phyloP scores from a whole-genome alignment of 176 grass and related monocot genomes.

The Typha latifolia region DNA sequence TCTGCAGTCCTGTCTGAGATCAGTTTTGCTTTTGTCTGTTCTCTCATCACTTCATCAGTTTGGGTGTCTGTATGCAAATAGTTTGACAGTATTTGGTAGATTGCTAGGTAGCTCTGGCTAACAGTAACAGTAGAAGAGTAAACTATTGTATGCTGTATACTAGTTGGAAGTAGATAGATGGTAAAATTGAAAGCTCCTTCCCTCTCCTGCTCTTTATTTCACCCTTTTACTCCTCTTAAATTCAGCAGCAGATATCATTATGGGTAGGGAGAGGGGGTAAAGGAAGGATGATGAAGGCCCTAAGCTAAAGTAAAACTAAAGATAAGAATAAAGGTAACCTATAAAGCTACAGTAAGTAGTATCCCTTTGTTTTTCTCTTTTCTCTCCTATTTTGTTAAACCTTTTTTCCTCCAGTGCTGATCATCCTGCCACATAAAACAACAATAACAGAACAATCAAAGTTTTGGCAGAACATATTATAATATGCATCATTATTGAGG shows the following conservation, averaged over 20 bases:
- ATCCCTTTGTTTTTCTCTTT: slow-evolving; percentile 24
- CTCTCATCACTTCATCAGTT: slow-evolving; percentile 27
- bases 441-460: slow-evolving; percentile 33
- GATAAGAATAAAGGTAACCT: slow-evolving; percentile 29
- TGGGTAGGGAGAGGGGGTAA: slow-evolving; percentile 10
- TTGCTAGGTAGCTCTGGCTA: slow-evolving; percentile 11
- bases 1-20: slow-evolving; percentile 13
- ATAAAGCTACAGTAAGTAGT: slow-evolving; percentile 28
- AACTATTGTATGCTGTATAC: slow-evolving; percentile 9
- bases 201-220: slow-evolving; percentile 14
- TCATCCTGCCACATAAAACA: slow-evolving; percentile 30
- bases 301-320: slow-evolving; percentile 24
- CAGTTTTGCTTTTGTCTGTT: slow-evolving; percentile 31
- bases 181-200: slow-evolving; percentile 6
- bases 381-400: slow-evolving; percentile 30
- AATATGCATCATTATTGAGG: slow-evolving; percentile 16
- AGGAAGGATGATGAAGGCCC: slow-evolving; percentile 11
- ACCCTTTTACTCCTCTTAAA: slow-evolving; percentile 5
- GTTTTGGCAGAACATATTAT: slow-evolving; percentile 8
- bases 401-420: slow-evolving; percentile 29
- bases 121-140: slow-evolving; percentile 13
- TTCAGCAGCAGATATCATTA: slow-evolving; percentile 9
- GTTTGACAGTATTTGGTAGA: slow-evolving; percentile 32
- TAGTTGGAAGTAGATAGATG: slow-evolving; percentile 8
- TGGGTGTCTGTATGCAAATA: slow-evolving; percentile 53